Percentiles rank a stretch among this genome's conserved stretches.
Conservation (phyloP, 2,329 filamentous ascomycete genomes). For the Botrytis sinoallii region DNA sequence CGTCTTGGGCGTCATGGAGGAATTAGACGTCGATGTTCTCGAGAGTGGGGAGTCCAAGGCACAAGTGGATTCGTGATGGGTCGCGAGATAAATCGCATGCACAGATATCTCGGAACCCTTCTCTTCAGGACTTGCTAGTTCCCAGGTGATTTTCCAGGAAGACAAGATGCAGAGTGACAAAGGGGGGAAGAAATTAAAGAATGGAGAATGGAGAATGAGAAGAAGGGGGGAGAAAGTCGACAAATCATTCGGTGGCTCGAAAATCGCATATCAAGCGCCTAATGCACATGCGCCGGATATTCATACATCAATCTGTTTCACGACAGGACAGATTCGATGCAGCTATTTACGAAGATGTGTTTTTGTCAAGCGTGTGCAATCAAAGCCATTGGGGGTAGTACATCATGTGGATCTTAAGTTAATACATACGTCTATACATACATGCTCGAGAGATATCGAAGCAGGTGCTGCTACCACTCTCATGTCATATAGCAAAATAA, state of each 20-base stretch:
- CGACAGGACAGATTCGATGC: neutral
- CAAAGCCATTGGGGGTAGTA: neutral
- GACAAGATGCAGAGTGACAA: neutral
- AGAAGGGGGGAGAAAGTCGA: neutral
- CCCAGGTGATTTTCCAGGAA: neutral
- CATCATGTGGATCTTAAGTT: neutral
- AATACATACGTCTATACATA: neutral
- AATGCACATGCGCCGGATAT: neutral
- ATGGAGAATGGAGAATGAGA: neutral
- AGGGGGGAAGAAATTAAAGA: neutral
- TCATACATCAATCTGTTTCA: neutral
- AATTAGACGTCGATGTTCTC: constrained; percentile 81
- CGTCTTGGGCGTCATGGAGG: constrained; percentile 84
- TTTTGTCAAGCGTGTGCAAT: neutral
- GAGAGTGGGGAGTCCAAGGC: constrained; percentile 35
- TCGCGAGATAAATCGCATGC: neutral
- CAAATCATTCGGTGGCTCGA: neutral
- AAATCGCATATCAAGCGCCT: neutral
- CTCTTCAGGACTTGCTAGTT: neutral
- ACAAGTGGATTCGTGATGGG: neutral
- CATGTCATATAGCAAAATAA: neutral
- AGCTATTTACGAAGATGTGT: too few species aligned
- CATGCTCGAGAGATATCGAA: neutral
- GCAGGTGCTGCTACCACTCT: constrained; percentile 18
- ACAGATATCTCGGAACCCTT: neutral